These are phyloP conservation scores for Funneliformis caledonium DNA, from an alignment of 371 early-diverging fungal species.

Conservation along the genomic window DNA sequence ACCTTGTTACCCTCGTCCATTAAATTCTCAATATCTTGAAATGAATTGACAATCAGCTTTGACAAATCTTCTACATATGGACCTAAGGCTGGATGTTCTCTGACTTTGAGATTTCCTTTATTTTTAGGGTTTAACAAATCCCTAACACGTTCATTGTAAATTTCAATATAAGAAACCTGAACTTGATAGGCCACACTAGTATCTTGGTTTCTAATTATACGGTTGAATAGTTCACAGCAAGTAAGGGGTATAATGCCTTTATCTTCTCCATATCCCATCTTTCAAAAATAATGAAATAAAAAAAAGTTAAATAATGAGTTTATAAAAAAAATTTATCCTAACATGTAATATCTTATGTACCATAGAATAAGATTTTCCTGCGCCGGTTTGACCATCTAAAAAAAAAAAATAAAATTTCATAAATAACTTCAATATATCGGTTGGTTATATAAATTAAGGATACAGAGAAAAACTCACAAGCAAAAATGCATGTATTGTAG, in stretches of 20 bases:
- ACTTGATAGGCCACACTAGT: constrained; percentile 66
- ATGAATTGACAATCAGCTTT: constrained; percentile 78
- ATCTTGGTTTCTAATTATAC: constrained; percentile 56
- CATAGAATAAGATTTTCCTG: constrained; percentile 87
- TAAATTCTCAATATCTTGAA: constrained; percentile 74
- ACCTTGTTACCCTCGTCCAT: constrained; percentile 91
- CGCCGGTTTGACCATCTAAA: constrained; percentile 86
- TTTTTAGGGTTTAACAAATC: constrained; percentile 86
- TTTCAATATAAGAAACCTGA: constrained; percentile 87
- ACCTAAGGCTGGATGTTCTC: constrained; percentile 90
- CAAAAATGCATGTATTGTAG: constrained; percentile 89
- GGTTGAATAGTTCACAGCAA: constrained; percentile 77
- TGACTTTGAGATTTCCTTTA: constrained; percentile 78
- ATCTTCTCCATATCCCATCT: constrained; percentile 76
- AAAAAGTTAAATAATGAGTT: not conserved
- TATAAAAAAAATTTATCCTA: not conserved
- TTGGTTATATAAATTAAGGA: not conserved
- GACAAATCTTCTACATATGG: constrained; percentile 93
- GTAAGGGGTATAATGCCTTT: constrained; percentile 86
- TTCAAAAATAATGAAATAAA: constrained; percentile 31
- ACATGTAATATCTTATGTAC: constrained; percentile 46
- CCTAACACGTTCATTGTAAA: constrained; percentile 87
- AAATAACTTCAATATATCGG: not conserved
- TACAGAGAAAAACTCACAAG: constrained; percentile 58
- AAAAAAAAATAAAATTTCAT: too few species aligned